These are phyloP conservation scores for Albizia julibrissin DNA, from an alignment of 306 rosid species.

Conservation along the genomic window DNA sequence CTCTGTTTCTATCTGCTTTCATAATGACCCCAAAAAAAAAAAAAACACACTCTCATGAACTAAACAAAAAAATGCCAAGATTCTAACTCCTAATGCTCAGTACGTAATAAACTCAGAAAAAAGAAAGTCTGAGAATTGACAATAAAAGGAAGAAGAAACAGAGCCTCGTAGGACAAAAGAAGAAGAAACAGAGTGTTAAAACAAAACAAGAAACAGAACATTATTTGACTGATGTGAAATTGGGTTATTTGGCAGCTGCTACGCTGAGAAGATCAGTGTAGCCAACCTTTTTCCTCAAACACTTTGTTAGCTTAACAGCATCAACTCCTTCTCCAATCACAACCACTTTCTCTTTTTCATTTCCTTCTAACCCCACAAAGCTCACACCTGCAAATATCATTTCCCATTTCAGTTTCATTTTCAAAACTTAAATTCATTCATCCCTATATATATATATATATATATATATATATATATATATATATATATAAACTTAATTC, in stretches of 20 bases:
- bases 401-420: neutral
- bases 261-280: conserved; percentile 33
- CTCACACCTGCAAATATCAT: conserved; percentile 47
- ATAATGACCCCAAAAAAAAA: too few relatives aligned
- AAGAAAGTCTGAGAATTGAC: neutral
- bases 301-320: conserved; percentile 29
- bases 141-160: neutral
- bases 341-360: conserved; percentile 38
- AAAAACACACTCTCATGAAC: neutral
- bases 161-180: neutral
- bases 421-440: too few relatives aligned
- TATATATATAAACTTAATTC: too few relatives aligned
- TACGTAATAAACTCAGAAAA: neutral
- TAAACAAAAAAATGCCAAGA: neutral
- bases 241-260: neutral
- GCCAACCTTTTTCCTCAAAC: conserved; percentile 54
- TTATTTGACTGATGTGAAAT: neutral
- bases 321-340: conserved; percentile 55
- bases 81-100: neutral
- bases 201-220: neutral
- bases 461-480: too few relatives aligned
- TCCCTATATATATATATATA: too few relatives aligned
- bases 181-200: too few relatives aligned
- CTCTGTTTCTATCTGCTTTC: too few relatives aligned
- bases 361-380: conserved; percentile 52